These are phyloP conservation scores for Candida awuae DNA, from an alignment of 805 yeast species.

Conservation along the genomic window DNA sequence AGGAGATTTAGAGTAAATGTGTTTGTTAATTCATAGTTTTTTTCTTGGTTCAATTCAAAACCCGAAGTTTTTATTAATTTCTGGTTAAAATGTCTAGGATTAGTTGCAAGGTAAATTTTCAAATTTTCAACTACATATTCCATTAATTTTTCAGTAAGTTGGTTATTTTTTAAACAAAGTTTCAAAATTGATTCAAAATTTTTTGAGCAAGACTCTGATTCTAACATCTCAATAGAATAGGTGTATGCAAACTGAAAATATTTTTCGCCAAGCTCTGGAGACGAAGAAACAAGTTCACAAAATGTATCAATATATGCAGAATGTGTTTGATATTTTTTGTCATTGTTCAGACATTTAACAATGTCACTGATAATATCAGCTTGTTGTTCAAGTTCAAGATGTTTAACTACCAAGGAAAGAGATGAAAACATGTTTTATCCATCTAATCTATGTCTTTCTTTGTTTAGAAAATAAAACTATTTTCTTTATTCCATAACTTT, in stretches of 20 bases:
- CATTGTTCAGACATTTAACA: conserved; percentile 3
- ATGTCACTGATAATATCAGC: conserved; percentile 7
- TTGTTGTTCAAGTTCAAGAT: conserved; percentile 11
- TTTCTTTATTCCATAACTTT: no score
- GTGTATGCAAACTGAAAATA: conserved; percentile 4
- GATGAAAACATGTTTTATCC: no score
- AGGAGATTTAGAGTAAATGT: conserved; percentile 19
- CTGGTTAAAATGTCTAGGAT: conserved; percentile 16
- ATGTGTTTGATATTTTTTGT: not conserved
- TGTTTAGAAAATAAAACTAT: no score
- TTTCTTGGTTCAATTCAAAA: not conserved
- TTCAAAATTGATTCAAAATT: conserved; percentile 12
- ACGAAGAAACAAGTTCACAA: conserved; percentile 15
- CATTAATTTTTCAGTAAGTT: conserved; percentile 17
- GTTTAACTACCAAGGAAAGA: conserved; percentile 6
- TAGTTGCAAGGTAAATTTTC: conserved; percentile 3
- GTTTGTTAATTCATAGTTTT: conserved; percentile 4
- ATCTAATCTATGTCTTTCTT: no score
- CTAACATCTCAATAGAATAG: conserved; percentile 7
- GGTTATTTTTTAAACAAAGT: conserved; percentile 26
- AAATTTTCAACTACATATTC: conserved; percentile 6
- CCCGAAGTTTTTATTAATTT: not conserved
- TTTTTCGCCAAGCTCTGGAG: conserved; percentile 10
- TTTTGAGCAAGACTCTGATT: not conserved
- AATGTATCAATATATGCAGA: conserved; percentile 14